Evolutionary conservation across 305 asterid genomes (phyloP), one percentile per base, ranked within the genome.

Genomic region (Solanum aculeatissimum): DNA sequence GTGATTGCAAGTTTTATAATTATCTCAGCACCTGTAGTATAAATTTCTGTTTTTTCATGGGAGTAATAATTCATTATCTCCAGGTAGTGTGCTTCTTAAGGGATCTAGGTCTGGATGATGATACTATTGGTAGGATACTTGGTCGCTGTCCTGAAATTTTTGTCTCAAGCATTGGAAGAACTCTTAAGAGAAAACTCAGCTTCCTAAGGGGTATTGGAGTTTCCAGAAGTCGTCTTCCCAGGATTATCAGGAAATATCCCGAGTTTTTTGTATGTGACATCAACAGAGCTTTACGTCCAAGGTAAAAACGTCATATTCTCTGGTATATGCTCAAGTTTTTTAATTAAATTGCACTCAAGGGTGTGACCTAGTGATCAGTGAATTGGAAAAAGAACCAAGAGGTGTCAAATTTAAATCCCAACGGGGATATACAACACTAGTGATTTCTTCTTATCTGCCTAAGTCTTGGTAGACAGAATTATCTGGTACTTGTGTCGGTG

Each of bases 141-240:
- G 84, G 82, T 83, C 98, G 98, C 27, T 92, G 99, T 85, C 99
- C 99, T 53, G 99, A 96, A 89, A 90, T 96, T 53, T 93, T 94
- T 72, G 94, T 92, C 35, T 83, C 95, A 19, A 93, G 87, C 91
- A 87, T 93, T 43, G 95, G 91, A 79, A 87, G 84, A 84, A 94
- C 98, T 54, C 95, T 94, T 3, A 86, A 91, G 91, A 93, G 85
- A 87, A 96, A 96, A 90, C 89, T 94, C 82, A 88, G 84, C 55
- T 96, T 94, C 89, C 98, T 96, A 21, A 60, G 86, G 72, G 55
- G 66, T 40, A 89, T 94, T n/a, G 99, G 99, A 14, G 86, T 94
- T 70, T 81, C 94, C 83, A 85, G 87, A 89, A 42, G 85, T 84
- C 92, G 90, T 84, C 91, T 94, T 75, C 97, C 97, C 53, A 89